These are phyloP conservation scores for Decorospora gaudefroyi DNA, from an alignment of 2,329 filamentous ascomycete species.

Conservation along the genomic window DNA sequence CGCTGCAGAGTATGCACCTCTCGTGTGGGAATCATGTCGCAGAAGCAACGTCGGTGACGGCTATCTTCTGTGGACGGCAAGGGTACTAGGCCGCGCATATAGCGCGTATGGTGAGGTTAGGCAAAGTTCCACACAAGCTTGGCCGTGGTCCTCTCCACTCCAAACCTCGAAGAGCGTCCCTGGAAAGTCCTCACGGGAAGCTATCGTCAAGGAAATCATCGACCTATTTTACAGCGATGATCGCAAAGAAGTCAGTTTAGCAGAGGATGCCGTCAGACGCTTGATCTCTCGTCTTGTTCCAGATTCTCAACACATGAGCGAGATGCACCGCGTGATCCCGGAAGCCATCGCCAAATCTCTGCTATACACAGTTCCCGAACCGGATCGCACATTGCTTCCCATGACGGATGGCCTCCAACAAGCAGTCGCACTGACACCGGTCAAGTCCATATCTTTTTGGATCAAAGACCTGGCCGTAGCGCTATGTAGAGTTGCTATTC, in stretches of 20 bases:
- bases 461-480: constrained; percentile 64
- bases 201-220: constrained; percentile 46
- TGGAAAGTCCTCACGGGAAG: constrained; percentile 38
- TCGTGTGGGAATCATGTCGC: constrained; percentile 77
- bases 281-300: constrained; percentile 36
- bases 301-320: constrained; percentile 31
- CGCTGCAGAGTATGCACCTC: constrained; percentile 64
- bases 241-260: constrained; percentile 50
- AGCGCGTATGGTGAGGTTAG: constrained; percentile 68
- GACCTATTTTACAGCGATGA: constrained; percentile 48
- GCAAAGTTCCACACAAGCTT: constrained; percentile 25
- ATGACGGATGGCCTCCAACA: constrained; percentile 21
- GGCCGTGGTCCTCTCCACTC: constrained; percentile 33
- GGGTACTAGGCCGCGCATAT: constrained; percentile 79
- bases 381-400: constrained; percentile 1
- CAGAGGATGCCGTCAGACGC: constrained; percentile 48
- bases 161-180: constrained; percentile 27
- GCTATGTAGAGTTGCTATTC: constrained; percentile 56
- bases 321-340: constrained; percentile 40
- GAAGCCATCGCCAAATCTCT: constrained; percentile 38
- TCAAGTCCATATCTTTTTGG: constrained; percentile 56
- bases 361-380: constrained; percentile 25
- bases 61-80: constrained; percentile 84
- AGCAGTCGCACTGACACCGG: constrained; percentile 21
- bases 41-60: constrained; percentile 65